Evolutionary conservation across 106 monocot species (phyloP), one percentile per base, ranked within the genome.

Genomic region (Apostasia shenzhenica): DNA sequence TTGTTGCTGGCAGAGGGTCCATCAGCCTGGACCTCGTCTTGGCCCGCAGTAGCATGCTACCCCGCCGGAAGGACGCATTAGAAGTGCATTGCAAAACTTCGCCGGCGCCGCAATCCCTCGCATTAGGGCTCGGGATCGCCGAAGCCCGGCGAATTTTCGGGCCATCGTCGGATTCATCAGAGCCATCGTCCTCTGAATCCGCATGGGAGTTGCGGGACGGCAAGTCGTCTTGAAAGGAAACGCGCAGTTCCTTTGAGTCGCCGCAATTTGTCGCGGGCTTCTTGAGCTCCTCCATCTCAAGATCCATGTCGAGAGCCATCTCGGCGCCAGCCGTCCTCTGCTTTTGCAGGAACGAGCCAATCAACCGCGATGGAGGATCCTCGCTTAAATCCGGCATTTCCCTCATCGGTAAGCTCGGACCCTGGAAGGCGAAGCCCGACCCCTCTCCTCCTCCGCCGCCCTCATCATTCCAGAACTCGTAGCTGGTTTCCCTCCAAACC

Each of bases 261-360:
- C 41, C 47, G 45, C 55, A 13, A 44, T 51, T 45, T 3, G 72
- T 39, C 14, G 42, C 11, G 4, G 63, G 57, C 38, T 61, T 80
- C 70, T 63, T 82, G n/a, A 87, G 73, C 61, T 81, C 80, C 42
- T 84, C 74, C 84, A 85, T 84, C 67, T 90, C 90, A 41, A 88
- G 64, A 48, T 92, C 88, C 68, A 82, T 43, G 50, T 85, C 86
- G 41, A 89, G 72, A 2, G 84, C 26, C 64, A 81, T 70, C 53
- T 80, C 78, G 44, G 12, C 67, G 12, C 82, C 82, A 12, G 80
- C n/a, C 13, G 79, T 78, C 61, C 63, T 59, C 66, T 84, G 78
- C 72, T 84, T 79, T 41, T 80, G 55, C 38, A 84, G 39, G 73
- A 86, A 83, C 11, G 55, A 58, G 55, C 81, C 75, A 45, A 88